Percentiles rank a stretch among this genome's conserved stretches.
phyloP scores from a whole-genome alignment of 2,329 filamentous ascomycete genomes.

The Myriosclerotinia curreyana region DNA sequence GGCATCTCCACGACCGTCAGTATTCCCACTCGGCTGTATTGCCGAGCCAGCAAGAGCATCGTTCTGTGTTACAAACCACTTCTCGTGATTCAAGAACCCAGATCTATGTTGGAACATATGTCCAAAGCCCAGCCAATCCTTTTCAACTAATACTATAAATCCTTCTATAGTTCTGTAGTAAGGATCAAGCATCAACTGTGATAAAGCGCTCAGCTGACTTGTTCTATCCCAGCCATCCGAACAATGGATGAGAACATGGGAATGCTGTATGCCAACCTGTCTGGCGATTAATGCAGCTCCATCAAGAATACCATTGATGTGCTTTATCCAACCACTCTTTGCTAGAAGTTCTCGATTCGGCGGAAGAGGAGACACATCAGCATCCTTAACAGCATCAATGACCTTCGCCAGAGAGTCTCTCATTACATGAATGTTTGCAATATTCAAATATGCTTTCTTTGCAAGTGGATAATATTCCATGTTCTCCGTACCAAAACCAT shows the following conservation, averaged over 20 bases:
- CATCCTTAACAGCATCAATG: conserved; percentile 86
- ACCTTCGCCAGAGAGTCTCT: conserved; percentile 84
- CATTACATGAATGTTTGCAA: conserved; percentile 99
- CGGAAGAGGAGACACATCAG: conserved; percentile 78
- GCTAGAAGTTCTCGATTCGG: conserved; percentile 77
- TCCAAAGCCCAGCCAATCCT: conserved; percentile 96
- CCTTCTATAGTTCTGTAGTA: conserved; percentile 93
- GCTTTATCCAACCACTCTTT: conserved; percentile 87
- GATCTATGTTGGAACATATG: conserved; percentile 97
- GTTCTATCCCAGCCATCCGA: conserved; percentile 99
- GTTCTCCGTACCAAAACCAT: conserved; percentile 91
- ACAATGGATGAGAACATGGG: conserved; percentile 94
- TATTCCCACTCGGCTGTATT: conserved; percentile 58
- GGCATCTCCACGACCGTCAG: conserved; percentile 57
- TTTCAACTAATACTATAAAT: conserved; percentile 91
- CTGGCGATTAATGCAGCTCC: conserved; percentile 81
- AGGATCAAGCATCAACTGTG: conserved; percentile 91
- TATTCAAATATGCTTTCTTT: conserved; percentile 87
- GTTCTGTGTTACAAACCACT: conserved; percentile 88
- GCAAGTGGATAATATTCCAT: conserved; percentile 97
- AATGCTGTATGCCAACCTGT: conserved; percentile 87
- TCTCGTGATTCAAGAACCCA: conserved; percentile 82
- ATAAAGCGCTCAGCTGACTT: conserved; percentile 85
- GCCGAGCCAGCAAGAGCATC: conserved; percentile 67
- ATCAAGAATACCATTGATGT: conserved; percentile 79